phyloP scores from a whole-genome alignment of 768 basidiomycete species.

The Melanogaster broomeanus region DNA sequence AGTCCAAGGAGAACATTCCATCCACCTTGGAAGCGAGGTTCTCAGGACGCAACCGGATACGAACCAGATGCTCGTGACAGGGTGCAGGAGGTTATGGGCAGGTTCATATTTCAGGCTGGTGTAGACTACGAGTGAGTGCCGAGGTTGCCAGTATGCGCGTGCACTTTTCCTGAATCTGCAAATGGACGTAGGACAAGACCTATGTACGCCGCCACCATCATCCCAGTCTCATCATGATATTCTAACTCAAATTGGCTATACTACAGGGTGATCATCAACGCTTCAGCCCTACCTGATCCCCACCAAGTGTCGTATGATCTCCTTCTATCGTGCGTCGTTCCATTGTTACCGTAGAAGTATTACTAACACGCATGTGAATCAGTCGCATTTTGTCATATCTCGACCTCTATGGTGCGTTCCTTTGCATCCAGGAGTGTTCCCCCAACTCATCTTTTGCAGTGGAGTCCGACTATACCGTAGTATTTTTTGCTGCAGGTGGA shows the following conservation, averaged over 20 bases:
- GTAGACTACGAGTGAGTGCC: slow-evolving; percentile 82
- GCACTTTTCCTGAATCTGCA: slow-evolving; percentile 18
- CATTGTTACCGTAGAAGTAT: slow-evolving; percentile 5
- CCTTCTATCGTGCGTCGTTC: slow-evolving; percentile 60
- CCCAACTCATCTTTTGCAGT: slow-evolving; percentile 44
- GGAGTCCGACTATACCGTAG: slow-evolving; percentile 85
- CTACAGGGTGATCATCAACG: slow-evolving; percentile 79
- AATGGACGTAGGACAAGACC: slow-evolving; percentile 70
- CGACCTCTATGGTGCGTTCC: slow-evolving; percentile 68
- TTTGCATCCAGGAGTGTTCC: background rate
- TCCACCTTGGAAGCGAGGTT: slow-evolving; percentile 53
- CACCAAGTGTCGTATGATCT: slow-evolving; percentile 74
- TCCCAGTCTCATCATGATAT: background rate
- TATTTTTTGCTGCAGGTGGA: slow-evolving; percentile 84
- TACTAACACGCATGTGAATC: slow-evolving; percentile 8
- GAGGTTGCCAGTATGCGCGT: background rate
- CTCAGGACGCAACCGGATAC: slow-evolving; percentile 23
- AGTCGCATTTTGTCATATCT: slow-evolving; percentile 81
- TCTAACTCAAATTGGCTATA: slow-evolving; percentile 7
- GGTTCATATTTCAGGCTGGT: slow-evolving; percentile 85
- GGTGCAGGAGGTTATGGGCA: slow-evolving; percentile 65
- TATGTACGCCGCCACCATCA: slow-evolving; percentile 55
- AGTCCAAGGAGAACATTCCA: slow-evolving; percentile 44
- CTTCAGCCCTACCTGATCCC: slow-evolving; percentile 83
- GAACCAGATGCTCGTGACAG: slow-evolving; percentile 38